Evolutionary conservation across 2,329 filamentous ascomycete species (phyloP), one percentile per base, ranked within the genome.

Genomic region (Corinectria fuckeliana): DNA sequence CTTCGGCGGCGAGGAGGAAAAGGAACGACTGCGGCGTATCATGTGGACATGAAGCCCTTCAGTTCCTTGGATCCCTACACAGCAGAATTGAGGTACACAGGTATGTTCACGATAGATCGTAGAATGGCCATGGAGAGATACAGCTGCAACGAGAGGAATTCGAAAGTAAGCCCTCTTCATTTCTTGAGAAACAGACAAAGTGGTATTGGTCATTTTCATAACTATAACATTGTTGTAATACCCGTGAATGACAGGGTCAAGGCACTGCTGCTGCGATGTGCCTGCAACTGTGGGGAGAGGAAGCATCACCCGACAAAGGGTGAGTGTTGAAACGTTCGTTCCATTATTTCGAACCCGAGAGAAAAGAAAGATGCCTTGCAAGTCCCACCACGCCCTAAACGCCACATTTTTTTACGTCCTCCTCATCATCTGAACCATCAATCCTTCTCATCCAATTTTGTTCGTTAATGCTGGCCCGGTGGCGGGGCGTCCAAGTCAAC

Each of bases 1-100:
- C 25, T 94, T 95, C 67, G 85, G 83, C 1, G 83, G 82, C 0
- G 79, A 87, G 3, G 76, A 80, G 13, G 88, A 92, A 68, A 90
- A 88, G 71, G 68, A 76, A 41, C 79, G 86, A 55, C 69, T 91
- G 54, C 76, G 78, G 38, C 67, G 72, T 2, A 69, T 84, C 9
- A 85, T 86, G 81, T 84, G 81, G 81, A 59, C 59, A 30, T 64
- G 32, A 32, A 50, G 28, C 50, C 7, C 11, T 30, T 3, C n/a
- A 41, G 11, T 57, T 42, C 4, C 5, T 28, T n/a, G 3, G 13
- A 10, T 28, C 5, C n/a, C n/a, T n/a, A n/a, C 7, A 36, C 32
- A 3, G n/a, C 7, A 18, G 16, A 18, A 8, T 7, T 4, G 32
- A 36, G 32, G n/a, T 36, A 36, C 11, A 44, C 14, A 18, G 5